Conservation (phyloP, 2,329 filamentous ascomycete species). For the Calonectria hawksworthii region DNA sequence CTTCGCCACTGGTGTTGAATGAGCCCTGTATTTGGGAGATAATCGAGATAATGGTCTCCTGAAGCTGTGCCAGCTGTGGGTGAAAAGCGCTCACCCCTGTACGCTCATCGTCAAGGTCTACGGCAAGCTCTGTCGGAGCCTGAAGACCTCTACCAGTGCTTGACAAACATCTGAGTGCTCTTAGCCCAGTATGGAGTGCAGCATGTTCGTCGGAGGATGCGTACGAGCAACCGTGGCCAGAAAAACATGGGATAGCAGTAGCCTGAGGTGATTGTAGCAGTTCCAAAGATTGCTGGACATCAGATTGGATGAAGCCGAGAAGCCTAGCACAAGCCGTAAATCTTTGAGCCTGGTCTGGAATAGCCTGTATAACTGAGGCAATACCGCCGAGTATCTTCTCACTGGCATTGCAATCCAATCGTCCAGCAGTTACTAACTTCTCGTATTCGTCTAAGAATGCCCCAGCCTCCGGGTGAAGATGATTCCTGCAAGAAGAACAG, state of each 20-base stretch:
- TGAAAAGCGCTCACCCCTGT: constrained; percentile 14
- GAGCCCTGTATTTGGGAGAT: constrained; percentile 62
- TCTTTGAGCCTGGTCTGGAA: constrained; percentile 69
- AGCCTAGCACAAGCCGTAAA: constrained; percentile 60
- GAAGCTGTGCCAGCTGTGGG: constrained; percentile 51
- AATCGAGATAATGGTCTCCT: constrained; percentile 62
- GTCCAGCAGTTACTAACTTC: constrained; percentile 67
- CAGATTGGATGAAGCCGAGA: constrained; percentile 68
- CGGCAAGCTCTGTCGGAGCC: constrained; percentile 73
- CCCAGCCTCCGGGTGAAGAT: constrained; percentile 75
- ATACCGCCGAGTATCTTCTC: constrained; percentile 82
- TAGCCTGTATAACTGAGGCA: constrained; percentile 80
- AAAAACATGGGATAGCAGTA: constrained; percentile 40
- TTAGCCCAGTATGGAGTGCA: constrained; percentile 62
- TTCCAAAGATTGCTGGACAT: constrained; percentile 55
- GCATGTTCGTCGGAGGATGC: constrained; percentile 58
- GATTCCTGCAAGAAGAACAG: constrained; percentile 80
- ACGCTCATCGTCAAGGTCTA: constrained; percentile 73
- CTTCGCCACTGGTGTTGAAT: constrained; percentile 74
- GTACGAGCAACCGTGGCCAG: constrained; percentile 43
- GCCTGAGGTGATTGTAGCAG: constrained; percentile 31
- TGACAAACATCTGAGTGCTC: constrained; percentile 76
- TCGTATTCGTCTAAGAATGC: constrained; percentile 81
- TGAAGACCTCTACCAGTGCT: constrained; percentile 82
- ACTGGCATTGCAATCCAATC: constrained; percentile 76